These are phyloP conservation scores for Geosmithia morbida DNA, from an alignment of 2,329 filamentous ascomycete species.

Conservation along the genomic window DNA sequence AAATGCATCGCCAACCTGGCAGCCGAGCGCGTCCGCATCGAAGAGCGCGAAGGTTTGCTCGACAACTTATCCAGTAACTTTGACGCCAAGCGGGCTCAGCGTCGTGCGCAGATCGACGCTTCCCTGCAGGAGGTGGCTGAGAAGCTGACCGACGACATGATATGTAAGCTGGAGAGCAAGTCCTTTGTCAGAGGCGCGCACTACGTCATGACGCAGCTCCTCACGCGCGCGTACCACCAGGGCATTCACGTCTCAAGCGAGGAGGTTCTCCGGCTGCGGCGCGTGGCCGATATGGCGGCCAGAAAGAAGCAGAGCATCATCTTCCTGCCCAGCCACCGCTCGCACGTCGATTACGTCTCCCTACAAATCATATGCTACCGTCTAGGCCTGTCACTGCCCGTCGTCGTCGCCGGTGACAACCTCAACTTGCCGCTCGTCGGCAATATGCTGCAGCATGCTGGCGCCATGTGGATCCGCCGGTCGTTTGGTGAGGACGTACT, in stretches of 20 bases:
- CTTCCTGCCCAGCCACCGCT: constrained; percentile 87
- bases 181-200: constrained; percentile 85
- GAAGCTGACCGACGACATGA: constrained; percentile 85
- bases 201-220: constrained; percentile 72
- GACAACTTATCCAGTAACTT: constrained; percentile 40
- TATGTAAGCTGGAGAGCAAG: constrained; percentile 97
- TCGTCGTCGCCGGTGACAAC: constrained; percentile 91
- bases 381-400: constrained; percentile 73
- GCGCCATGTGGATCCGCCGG: constrained; percentile 90
- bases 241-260: constrained; percentile 94
- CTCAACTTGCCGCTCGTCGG: constrained; percentile 88
- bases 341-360: constrained; percentile 92
- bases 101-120: constrained; percentile 51
- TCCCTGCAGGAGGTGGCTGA: constrained; percentile 71
- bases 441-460: constrained; percentile 84
- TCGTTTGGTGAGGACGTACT: constrained; percentile 86
- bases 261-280: constrained; percentile 71
- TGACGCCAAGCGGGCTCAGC: constrained; percentile 31
- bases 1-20: constrained; percentile 65
- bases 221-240: constrained; percentile 90
- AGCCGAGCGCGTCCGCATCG: constrained; percentile 55
- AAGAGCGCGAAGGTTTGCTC: constrained; percentile 61
- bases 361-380: constrained; percentile 93
- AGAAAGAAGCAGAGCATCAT: constrained; percentile 90
- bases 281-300: constrained; percentile 69